These are phyloP conservation scores for Ustilago trichophora DNA, from an alignment of 1,284 basidiomycete genomes.

Conservation along the genomic window DNA sequence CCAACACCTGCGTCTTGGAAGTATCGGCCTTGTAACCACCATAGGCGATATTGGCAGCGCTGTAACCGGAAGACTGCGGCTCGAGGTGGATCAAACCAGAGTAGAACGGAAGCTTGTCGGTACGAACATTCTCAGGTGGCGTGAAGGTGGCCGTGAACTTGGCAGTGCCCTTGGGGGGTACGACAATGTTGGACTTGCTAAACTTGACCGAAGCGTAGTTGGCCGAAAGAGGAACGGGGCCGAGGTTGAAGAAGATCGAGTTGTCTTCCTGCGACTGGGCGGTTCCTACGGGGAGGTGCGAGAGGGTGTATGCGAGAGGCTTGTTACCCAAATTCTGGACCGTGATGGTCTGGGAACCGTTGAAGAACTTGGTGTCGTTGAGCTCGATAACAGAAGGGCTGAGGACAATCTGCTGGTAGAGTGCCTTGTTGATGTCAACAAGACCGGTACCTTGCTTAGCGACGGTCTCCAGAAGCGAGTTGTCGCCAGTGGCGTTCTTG, in stretches of 20 bases:
- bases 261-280: constrained; percentile 63
- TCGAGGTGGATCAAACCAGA: constrained; percentile 73
- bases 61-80: constrained; percentile 21
- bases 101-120: constrained; percentile 72
- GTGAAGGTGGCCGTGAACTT: constrained; percentile 66
- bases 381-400: constrained; percentile 74
- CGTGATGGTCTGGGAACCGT: constrained; percentile 42
- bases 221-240: constrained; percentile 71
- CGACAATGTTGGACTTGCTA: constrained; percentile 64
- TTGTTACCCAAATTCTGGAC: constrained; percentile 55
- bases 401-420: constrained; percentile 71
- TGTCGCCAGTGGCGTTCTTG: constrained; percentile 69
- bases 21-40: constrained; percentile 41
- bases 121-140: constrained; percentile 70
- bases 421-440: constrained; percentile 74
- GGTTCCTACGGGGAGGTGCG: constrained; percentile 55
- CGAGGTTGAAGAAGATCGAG: constrained; percentile 60
- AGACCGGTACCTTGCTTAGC: constrained; percentile 76
- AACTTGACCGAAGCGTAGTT: constrained; percentile 70
- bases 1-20: constrained; percentile 37
- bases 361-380: constrained; percentile 74
- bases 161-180: constrained; percentile 65
- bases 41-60: constrained; percentile 46
- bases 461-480: constrained; percentile 72
- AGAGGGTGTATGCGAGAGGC: constrained; percentile 49